These are phyloP conservation scores for Verticillium albo-atrum DNA, from an alignment of 2,329 filamentous ascomycete genomes.

Conservation along the genomic window DNA sequence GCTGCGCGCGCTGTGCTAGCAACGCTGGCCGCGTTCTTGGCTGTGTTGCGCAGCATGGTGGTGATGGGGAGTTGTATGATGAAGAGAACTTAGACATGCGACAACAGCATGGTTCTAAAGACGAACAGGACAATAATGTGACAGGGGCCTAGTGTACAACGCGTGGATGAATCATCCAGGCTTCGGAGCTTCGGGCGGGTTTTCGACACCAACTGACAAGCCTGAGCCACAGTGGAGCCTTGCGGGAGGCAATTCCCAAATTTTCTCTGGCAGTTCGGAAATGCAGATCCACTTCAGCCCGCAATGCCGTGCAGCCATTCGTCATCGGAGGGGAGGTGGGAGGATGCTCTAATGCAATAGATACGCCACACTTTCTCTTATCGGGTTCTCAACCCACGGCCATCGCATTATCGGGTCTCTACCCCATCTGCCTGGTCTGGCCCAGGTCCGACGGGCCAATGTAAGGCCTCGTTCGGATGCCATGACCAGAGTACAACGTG, in stretches of 20 bases:
- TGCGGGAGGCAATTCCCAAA: neutral
- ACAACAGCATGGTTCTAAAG: neutral
- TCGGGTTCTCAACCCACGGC: neutral
- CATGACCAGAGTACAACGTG: neutral
- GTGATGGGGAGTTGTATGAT: neutral
- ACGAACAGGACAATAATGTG: neutral
- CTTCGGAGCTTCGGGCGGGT: neutral
- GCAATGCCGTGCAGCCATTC: neutral
- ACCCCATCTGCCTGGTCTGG: neutral
- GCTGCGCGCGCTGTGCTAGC: slow-evolving; percentile 47
- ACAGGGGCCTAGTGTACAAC: neutral
- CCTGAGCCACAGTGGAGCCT: neutral
- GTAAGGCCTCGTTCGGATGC: neutral
- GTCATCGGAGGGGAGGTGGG: neutral
- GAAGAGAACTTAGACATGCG: neutral
- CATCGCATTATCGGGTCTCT: neutral
- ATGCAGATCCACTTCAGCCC: neutral
- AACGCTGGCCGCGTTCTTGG: slow-evolving; percentile 22
- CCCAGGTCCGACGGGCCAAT: neutral
- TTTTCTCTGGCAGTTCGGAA: neutral
- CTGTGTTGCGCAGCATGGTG: slow-evolving; percentile 47
- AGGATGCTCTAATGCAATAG: neutral
- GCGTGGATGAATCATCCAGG: neutral
- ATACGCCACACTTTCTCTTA: neutral
- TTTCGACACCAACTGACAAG: neutral